Evolutionary conservation across 495 filamentous ascomycete genomes (phyloP).

Genomic region (Hyaloscypha bicolor): DNA sequence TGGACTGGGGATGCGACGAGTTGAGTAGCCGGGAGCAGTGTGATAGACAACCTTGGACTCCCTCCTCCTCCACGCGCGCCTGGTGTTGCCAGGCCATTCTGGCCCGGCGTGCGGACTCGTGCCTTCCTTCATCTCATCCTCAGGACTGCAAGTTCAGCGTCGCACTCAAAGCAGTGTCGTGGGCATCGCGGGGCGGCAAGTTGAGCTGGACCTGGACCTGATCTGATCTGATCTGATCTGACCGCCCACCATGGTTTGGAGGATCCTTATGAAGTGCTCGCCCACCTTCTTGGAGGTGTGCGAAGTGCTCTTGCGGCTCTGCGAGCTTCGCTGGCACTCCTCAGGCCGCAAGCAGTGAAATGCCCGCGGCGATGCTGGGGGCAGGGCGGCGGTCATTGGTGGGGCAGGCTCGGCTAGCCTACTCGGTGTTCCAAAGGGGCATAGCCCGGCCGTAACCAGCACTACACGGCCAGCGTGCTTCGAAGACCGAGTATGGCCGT

Average conservation of each 20-base stretch:
- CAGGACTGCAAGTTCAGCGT: background rate
- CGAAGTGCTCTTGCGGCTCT: background rate
- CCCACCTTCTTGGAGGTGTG: background rate
- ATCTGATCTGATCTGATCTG: background rate
- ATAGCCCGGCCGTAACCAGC: background rate
- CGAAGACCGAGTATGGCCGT: background rate
- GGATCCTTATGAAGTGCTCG: background rate
- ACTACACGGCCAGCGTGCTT: background rate
- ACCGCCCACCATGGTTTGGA: background rate
- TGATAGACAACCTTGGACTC: conserved; percentile 24
- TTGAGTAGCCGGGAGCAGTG: conserved; percentile 15
- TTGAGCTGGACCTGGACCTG: background rate
- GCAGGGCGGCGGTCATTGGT: background rate
- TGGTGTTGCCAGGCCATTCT: conserved; percentile 5
- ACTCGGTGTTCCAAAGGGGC: background rate
- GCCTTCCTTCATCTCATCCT: conserved; percentile 8
- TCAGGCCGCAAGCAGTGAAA: background rate
- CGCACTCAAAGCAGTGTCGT: background rate
- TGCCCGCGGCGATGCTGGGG: background rate
- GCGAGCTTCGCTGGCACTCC: background rate
- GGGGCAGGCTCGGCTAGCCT: background rate
- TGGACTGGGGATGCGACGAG: conserved; percentile 4
- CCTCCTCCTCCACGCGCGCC: conserved; percentile 16
- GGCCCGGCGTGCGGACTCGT: conserved; percentile 1
- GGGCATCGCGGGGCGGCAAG: background rate